Evolutionary conservation across 306 rosid genomes (phyloP).

Genomic region (Medicago arabica): DNA sequence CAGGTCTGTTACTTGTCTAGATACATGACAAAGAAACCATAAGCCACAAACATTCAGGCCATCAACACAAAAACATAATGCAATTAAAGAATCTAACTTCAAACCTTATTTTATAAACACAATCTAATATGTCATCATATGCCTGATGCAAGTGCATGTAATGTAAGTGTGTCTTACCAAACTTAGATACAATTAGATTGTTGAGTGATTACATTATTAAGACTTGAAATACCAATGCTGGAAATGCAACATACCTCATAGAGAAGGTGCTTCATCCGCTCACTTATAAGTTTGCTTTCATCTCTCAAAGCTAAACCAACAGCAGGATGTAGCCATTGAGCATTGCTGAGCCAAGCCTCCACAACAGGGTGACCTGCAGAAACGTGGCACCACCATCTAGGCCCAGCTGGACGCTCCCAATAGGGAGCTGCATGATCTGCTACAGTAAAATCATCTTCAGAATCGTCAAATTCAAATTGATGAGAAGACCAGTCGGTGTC

Average conservation of each 20-base stretch:
- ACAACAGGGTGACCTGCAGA: slow-evolving; percentile 71
- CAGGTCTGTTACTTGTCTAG: slow-evolving; percentile 2
- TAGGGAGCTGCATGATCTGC: slow-evolving; percentile 91
- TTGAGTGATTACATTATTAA: slow-evolving; percentile 17
- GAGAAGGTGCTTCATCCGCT: slow-evolving; percentile 84
- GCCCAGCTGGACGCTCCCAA: slow-evolving; percentile 94
- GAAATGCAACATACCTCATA: slow-evolving; percentile 70
- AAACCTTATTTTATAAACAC: slow-evolving; percentile 20
- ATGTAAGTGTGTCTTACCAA: slow-evolving; percentile 22
- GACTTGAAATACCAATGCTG: slow-evolving; percentile 3
- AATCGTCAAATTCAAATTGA: slow-evolving; percentile 55
- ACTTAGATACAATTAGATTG: slow-evolving; percentile 7
- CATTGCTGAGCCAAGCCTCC: slow-evolving; percentile 76
- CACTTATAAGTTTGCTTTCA: slow-evolving; percentile 84
- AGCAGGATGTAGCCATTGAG: slow-evolving; percentile 95
- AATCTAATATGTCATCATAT: neutral
- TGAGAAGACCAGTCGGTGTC: slow-evolving; percentile 63
- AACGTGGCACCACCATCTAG: slow-evolving; percentile 96
- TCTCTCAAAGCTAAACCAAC: slow-evolving; percentile 82
- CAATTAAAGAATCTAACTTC: slow-evolving; percentile 14
- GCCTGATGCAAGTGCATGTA: slow-evolving; percentile 25
- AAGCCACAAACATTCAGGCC: slow-evolving; percentile 5
- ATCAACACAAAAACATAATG: slow-evolving; percentile 12
- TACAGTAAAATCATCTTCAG: slow-evolving; percentile 77
- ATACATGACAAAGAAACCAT: slow-evolving; percentile 11